Conservation (phyloP, 202 grass and related monocot genomes). For the Sporobolus alterniflorus region DNA sequence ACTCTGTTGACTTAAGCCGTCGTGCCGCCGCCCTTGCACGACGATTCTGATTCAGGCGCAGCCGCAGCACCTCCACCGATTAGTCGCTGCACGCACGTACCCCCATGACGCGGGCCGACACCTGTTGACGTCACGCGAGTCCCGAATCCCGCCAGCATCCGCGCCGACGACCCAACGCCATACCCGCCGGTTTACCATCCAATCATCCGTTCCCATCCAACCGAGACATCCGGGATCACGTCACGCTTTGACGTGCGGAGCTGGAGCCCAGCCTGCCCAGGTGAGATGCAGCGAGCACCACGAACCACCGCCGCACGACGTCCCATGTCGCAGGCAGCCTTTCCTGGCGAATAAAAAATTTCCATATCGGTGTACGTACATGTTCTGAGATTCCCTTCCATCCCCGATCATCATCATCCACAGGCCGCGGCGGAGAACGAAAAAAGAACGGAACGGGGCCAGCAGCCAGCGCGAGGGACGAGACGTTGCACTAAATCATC, state of each 20-base stretch:
- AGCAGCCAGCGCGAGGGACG: background rate
- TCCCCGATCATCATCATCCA: background rate
- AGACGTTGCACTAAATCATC: background rate
- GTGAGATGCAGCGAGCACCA: background rate
- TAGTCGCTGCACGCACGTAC: background rate
- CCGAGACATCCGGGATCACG: background rate
- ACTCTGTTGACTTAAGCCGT: background rate
- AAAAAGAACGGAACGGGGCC: background rate
- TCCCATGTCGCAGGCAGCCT: slow-evolving; percentile 13
- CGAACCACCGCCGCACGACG: background rate
- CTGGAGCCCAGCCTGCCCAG: slow-evolving; percentile 10
- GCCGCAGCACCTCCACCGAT: background rate
- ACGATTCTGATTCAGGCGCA: background rate
- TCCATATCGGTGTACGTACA: slow-evolving; percentile 31
- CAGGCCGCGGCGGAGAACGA: background rate
- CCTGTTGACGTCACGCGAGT: background rate
- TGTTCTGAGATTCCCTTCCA: slow-evolving; percentile 40
- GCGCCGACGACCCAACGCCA: background rate
- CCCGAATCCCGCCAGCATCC: background rate
- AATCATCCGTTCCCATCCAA: background rate
- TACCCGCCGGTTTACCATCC: background rate
- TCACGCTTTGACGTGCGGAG: background rate
- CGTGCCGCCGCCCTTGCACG: background rate
- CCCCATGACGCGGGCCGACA: background rate
- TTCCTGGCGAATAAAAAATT: background rate